Conservation (phyloP, 768 basidiomycete genomes). For the Daedalea quercina region DNA sequence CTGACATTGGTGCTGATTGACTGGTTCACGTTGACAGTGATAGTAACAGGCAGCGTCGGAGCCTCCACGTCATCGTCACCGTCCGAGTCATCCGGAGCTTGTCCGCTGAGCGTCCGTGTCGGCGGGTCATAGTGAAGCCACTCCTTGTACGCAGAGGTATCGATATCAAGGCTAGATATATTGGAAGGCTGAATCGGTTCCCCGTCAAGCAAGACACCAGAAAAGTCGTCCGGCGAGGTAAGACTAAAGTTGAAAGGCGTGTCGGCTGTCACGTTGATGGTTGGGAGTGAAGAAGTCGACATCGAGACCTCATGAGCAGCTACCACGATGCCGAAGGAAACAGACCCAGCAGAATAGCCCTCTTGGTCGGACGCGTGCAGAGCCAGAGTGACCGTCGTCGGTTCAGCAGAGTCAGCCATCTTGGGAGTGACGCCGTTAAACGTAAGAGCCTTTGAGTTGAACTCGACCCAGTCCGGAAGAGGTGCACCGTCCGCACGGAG, state of each 20-base stretch:
- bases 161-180: slow-evolving; percentile 49
- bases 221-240: slow-evolving; percentile 50
- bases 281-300: slow-evolving; percentile 39
- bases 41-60: slow-evolving; percentile 46
- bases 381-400: slow-evolving; percentile 40
- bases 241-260: slow-evolving; percentile 46
- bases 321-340: slow-evolving; percentile 62
- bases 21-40: slow-evolving; percentile 65
- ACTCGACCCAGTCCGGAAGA: slow-evolving; percentile 72
- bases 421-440: slow-evolving; percentile 73
- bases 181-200: slow-evolving; percentile 49
- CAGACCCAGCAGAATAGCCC: slow-evolving; percentile 56
- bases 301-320: slow-evolving; percentile 63
- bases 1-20: slow-evolving; percentile 55
- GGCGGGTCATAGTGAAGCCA: slow-evolving; percentile 59
- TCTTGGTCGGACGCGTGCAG: slow-evolving; percentile 67
- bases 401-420: slow-evolving; percentile 30
- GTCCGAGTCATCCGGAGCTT: slow-evolving; percentile 41
- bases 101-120: slow-evolving; percentile 56
- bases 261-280: slow-evolving; percentile 64
- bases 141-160: slow-evolving; percentile 44
- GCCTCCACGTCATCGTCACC: slow-evolving; percentile 18
- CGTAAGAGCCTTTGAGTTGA: slow-evolving; percentile 60
- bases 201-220: slow-evolving; percentile 59
- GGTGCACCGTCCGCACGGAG: slow-evolving; percentile 59